Base-by-base conservation (phyloP, 306 rosid species). In the Rosa multiflora region DNA sequence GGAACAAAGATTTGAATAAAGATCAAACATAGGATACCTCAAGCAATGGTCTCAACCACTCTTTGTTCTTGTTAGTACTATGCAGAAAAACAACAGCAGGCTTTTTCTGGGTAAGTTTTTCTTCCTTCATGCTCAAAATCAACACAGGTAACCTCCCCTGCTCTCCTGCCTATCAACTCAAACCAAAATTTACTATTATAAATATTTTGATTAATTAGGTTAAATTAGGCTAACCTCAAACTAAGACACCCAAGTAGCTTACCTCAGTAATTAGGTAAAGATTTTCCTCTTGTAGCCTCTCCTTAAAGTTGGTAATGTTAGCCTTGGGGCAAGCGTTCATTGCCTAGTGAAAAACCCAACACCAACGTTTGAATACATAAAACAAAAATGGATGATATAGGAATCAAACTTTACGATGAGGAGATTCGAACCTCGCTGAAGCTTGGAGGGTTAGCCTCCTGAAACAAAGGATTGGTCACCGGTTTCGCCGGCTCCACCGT, bases 111-210 rank as follows among this genome's bases (percentile, higher is more conserved):
- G 61, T 64, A 76, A 61, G 61, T 12, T 67, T 80, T 82, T 91
- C 91, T 84, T 91, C 90, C 88, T 91, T 90, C 91, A 88, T 44
- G 86, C 94, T 91, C 77, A 92, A 26, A 76, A 95, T 90, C 89
- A 91, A 80, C 72, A 93, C 9, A n/a, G 98, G 98, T 47, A 95
- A 78, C 68, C 86, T 86, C 82, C 98, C 98, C 86, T 95, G 99
- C 78, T 91, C 98, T 83, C 96, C 99, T 82, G 83, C 94, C 98
- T 93, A 67, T 37, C 74, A 44, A 68, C 55, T 12, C 35, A 42
- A 10, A 9, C 73, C 35, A 68, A 68, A 8, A 68, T 20, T 43
- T n/a, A 42, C 32, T 9, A 4, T 1, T 37, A 12, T 4, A 17
- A 67, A 0, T 15, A 29, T 32, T 63, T 12, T 13, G 20, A 63